Base-by-base conservation (phyloP, 2,329 filamentous ascomycete genomes). In the Whalleya microplaca region DNA sequence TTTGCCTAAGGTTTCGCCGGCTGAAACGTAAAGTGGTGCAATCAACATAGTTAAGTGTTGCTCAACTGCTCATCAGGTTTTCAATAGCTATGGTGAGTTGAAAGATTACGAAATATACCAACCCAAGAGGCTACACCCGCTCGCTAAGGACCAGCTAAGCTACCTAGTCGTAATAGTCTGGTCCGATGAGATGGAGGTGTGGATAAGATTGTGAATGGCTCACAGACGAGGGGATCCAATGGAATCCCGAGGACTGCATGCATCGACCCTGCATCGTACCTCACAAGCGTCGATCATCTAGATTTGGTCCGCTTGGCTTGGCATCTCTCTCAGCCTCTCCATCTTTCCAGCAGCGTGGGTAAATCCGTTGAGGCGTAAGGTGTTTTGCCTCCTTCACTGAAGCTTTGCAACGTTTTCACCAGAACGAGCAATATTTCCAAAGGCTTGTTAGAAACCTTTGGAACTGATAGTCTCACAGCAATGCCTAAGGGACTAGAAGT, bases 211-310 rank as follows among this genome's bases (percentile, higher is more conserved):
- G 32, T 37, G 23, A 27, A 27, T 27, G 14, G 32, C 12, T 29
- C 14, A 37, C 32, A 16, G 32, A 37, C 10, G 32, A 37, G 32
- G 14, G 32, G 32, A 5, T 12, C 6, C 32, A 55, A 9, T 42
- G 42, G 51, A 53, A 46, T 40, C 53, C 67, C 67, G 65, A 68
- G 41, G 37, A 41, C 48, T 65, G 66, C 67, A 69, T 63, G 23
- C 29, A 53, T 37, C 27, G 27, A 12, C 3, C 9, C 3, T 37
- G 14, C 32, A 12, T 37, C 4, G 23, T 16, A 37, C 32, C 14
- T 37, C 3, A 37, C 10, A 43, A 42, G 51, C 50, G 42, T 43
- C 41, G 43, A 50, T 51, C 53, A 27, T 51, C 47, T 40, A 56
- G 46, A 53, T 51, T 55, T 51, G 41, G 48, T 51, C 54, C 45